Evolutionary conservation across 208 protist genomes (phyloP), one percentile per base, ranked within the genome.

Genomic region (Crithidia brevicula): DNA sequence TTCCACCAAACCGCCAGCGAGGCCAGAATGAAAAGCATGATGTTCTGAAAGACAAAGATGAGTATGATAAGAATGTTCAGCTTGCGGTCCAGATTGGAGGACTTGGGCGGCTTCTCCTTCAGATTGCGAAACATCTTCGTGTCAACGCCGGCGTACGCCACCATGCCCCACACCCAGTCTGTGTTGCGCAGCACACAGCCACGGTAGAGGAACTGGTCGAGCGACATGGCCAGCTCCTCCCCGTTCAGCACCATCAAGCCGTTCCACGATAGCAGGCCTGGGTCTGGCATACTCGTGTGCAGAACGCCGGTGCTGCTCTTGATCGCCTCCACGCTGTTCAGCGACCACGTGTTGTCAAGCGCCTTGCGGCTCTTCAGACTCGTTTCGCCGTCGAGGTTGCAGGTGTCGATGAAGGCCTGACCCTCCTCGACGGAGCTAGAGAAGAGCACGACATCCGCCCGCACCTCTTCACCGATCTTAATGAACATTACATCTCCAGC

Each of bases 111-210:
- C 46, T 82, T 78, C 71, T 90, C 82, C 74, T 94, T 91, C 38
- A 96, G 72, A 60, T 98, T 98, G 38, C 79, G 84, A 45, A 96
- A 90, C 77, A 98, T 85, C 64, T 98, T 98, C 0, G 95, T 98
- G 67, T 97, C 86, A 10, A 83, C 64, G 34, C 96, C 93, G 1
- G 97, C 92, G 72, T 97, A 98, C 42, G 88, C 74, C n/a, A 97
- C 92, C 61, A 98, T 83, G 36, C 93, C 95, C 82, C 95, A 97
- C 11, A 96, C 71, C 83, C 91, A 98, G 38, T 96, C 81, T 28
- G 96, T 98, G 74, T 98, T 98, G 59, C 86, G 84, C 31, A 98
- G 66, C 1, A 95, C 71, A 66, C 84, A 95, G 43, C 93, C 93
- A 27, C 96, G 85, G 61, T 97, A 96, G 1, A 98, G 60, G 52